These are phyloP conservation scores for Arthrobotrys iridis DNA, from an alignment of 2,329 filamentous ascomycete genomes.

Conservation along the genomic window DNA sequence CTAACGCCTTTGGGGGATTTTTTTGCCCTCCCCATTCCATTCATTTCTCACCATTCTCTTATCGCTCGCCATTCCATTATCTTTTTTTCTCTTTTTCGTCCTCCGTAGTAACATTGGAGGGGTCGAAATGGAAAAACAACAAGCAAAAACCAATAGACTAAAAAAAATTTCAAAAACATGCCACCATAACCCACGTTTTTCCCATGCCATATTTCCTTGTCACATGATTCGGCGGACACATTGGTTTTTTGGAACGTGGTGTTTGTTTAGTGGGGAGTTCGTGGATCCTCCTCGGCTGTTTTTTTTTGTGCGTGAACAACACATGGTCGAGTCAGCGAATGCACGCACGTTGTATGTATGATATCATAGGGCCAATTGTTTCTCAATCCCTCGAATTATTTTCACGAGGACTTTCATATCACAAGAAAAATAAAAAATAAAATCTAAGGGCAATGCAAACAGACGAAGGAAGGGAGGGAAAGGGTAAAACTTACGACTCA, in stretches of 20 bases:
- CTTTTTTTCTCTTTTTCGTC: not conserved
- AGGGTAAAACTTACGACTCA: slow-evolving; percentile 54
- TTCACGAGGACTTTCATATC: not conserved
- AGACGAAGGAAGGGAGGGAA: not conserved
- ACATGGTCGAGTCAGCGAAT: slow-evolving; percentile 3
- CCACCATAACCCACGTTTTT: not conserved
- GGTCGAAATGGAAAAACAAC: not conserved
- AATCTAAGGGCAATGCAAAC: not conserved
- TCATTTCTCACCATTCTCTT: no score
- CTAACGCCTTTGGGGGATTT: no score
- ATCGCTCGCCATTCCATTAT: no score
- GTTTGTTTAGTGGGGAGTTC: slow-evolving; percentile 5
- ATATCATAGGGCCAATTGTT: not conserved
- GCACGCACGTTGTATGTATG: not conserved
- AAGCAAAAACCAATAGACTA: not conserved
- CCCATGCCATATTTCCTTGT: not conserved
- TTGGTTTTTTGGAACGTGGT: no score
- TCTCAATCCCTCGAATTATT: not conserved
- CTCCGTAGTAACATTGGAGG: not conserved
- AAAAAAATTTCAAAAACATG: not conserved
- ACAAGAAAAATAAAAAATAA: not conserved
- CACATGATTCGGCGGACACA: no score
- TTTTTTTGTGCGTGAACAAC: no score
- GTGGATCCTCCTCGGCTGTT: slow-evolving; percentile 27
- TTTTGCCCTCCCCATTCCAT: not conserved